phyloP scores from a whole-genome alignment of 257 asterid genomes.

The Nicotiana benthamiana region DNA sequence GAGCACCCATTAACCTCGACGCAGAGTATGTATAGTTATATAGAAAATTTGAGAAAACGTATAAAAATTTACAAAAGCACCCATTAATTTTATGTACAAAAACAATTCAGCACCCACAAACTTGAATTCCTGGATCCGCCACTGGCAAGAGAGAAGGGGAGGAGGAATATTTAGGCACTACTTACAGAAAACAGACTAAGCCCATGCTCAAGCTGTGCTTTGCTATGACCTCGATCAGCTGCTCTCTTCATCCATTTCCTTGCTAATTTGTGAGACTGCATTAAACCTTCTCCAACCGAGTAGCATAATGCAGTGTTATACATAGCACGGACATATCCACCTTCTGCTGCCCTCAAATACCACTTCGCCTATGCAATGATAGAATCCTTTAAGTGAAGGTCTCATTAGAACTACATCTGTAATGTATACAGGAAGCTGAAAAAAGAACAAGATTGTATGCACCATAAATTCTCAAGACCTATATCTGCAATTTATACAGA shows the following conservation, averaged over 20 bases:
- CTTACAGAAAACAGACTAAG: constrained; percentile 71
- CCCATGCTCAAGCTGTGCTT: constrained; percentile 93
- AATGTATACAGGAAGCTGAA: not conserved
- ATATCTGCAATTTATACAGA: not conserved
- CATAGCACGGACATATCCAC: constrained; percentile 95
- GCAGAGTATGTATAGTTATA: no score
- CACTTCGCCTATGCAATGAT: constrained; percentile 55
- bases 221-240: constrained; percentile 86
- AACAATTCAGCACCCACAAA: no score
- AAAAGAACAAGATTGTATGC: not conserved
- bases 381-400: not conserved
- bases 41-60: no score
- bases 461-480: not conserved
- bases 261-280: constrained; percentile 49
- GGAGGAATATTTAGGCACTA: not conserved
- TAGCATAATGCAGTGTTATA: constrained; percentile 79
- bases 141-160: not conserved
- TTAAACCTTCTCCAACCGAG: constrained; percentile 67
- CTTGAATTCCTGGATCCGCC: no score
- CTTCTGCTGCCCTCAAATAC: constrained; percentile 83
- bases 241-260: constrained; percentile 96
- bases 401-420: not conserved
- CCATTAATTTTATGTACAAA: no score
- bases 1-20: no score
- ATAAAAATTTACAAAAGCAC: no score